Evolutionary conservation across 164 flowering plant species (phyloP).

Genomic region (Magnolia sinica): DNA sequence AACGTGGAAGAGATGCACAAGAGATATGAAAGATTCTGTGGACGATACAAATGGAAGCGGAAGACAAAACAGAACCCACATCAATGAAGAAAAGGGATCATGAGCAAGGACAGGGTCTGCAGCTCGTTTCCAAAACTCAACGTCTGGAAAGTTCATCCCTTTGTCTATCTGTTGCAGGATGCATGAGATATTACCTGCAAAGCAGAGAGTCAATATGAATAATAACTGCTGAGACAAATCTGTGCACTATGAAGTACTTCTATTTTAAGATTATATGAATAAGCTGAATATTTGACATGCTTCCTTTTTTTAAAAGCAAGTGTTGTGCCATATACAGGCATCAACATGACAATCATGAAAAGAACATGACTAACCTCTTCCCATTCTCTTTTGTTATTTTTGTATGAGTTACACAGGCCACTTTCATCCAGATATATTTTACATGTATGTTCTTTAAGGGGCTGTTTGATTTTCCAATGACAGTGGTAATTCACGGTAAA

Average conservation of each 20-base stretch:
- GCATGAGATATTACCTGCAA: conserved; percentile 44
- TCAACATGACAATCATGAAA: too few species aligned
- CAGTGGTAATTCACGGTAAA: too few species aligned
- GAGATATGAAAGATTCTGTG: conserved; percentile 54
- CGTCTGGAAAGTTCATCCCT: conserved; percentile 46
- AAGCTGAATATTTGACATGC: background rate
- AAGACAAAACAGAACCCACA: conserved; percentile 91
- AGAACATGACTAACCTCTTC: too few species aligned
- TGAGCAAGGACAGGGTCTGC: conserved; percentile 73
- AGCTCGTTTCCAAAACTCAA: conserved; percentile 70
- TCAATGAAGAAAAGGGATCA: conserved; percentile 92
- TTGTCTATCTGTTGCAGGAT: conserved; percentile 42
- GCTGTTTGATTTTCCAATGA: too few species aligned
- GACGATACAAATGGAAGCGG: conserved; percentile 64
- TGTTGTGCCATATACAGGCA: too few species aligned
- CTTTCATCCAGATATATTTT: too few species aligned
- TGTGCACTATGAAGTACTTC: background rate
- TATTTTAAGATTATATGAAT: background rate
- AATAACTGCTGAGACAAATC: background rate
- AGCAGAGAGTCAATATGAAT: conserved; percentile 4
- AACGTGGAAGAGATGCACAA: conserved; percentile 77
- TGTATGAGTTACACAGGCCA: too few species aligned
- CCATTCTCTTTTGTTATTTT: too few species aligned
- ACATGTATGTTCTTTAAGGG: too few species aligned
- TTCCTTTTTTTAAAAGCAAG: too few species aligned